phyloP scores from a whole-genome alignment of 31 red algal species.

The Asparagopsis taxiformis region DNA sequence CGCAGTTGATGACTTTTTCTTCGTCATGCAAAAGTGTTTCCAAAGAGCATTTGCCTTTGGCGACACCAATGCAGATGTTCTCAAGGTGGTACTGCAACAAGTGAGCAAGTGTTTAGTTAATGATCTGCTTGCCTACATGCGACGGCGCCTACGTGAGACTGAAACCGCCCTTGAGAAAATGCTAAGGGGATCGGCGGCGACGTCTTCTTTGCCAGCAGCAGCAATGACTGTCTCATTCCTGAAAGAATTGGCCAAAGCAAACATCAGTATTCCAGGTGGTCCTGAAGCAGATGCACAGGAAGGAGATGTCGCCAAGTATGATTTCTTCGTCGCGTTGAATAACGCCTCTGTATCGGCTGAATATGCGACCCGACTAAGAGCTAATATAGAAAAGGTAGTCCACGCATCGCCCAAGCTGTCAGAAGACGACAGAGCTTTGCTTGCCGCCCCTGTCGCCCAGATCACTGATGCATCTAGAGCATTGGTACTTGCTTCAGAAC shows the following conservation, averaged over 20 bases:
- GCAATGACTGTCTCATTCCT: slow-evolving; percentile 73
- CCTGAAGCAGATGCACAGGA: slow-evolving; percentile 22
- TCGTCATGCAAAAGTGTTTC: slow-evolving; percentile 94
- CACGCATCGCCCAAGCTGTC: slow-evolving; percentile 43
- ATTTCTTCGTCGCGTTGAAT: slow-evolving; percentile 80
- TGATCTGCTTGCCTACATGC: slow-evolving; percentile 67
- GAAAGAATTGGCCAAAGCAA: slow-evolving; percentile 74
- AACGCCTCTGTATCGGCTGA: slow-evolving; percentile 70
- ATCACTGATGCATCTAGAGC: slow-evolving; percentile 69
- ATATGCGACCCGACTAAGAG: slow-evolving; percentile 69
- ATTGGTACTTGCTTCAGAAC: slow-evolving; percentile 53
- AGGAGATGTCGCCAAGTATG: slow-evolving; percentile 66
- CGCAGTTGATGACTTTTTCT: slow-evolving; percentile 94
- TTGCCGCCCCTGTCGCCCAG: slow-evolving; percentile 47
- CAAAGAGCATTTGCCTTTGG: slow-evolving; percentile 83
- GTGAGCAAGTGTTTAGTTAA: slow-evolving; percentile 59
- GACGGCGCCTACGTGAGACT: slow-evolving; percentile 70
- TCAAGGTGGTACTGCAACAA: slow-evolving; percentile 58
- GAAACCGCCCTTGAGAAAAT: slow-evolving; percentile 67
- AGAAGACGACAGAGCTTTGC: slow-evolving; percentile 44
- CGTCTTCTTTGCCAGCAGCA: slow-evolving; percentile 50
- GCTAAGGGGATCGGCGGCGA: slow-evolving; percentile 19
- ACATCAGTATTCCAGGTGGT: slow-evolving; percentile 62
- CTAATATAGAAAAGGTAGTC: slow-evolving; percentile 70
- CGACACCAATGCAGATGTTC: slow-evolving; percentile 66